phyloP scores from a whole-genome alignment of 2,329 filamentous ascomycete species.

The Rhexocercosporidium sp. region DNA sequence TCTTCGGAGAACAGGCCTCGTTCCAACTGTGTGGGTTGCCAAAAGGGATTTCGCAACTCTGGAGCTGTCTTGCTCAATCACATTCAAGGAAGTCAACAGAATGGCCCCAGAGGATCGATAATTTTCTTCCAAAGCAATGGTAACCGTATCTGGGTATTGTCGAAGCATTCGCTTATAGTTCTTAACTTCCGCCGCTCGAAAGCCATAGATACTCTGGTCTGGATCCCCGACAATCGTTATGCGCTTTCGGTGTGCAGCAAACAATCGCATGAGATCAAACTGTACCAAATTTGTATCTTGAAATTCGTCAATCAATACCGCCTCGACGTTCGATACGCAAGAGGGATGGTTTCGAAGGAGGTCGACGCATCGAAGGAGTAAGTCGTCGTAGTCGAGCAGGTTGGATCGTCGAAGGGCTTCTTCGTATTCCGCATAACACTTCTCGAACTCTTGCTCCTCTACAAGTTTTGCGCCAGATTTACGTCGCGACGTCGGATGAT shows the following conservation, averaged over 20 bases:
- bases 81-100: constrained; percentile 75
- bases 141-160: constrained; percentile 78
- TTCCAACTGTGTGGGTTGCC: constrained; percentile 80
- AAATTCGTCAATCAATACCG: constrained; percentile 95
- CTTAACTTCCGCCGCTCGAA: constrained; percentile 88
- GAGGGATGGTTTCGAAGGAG: constrained; percentile 74
- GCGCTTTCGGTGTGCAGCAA: constrained; percentile 73
- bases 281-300: constrained; percentile 97
- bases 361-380: constrained; percentile 82
- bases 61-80: constrained; percentile 88
- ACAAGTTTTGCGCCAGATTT: constrained; percentile 42
- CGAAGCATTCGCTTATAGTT: constrained; percentile 81
- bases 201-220: constrained; percentile 97
- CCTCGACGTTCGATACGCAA: constrained; percentile 88
- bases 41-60: constrained; percentile 81
- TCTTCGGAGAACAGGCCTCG: constrained; percentile 79
- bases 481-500: constrained; percentile 48
- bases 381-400: constrained; percentile 91
- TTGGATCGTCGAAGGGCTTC: constrained; percentile 75
- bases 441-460: constrained; percentile 69
- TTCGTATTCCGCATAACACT: constrained; percentile 81
- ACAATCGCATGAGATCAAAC: constrained; percentile 89
- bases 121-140: constrained; percentile 89
- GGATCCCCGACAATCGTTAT: constrained; percentile 97
- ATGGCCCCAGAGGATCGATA: constrained; percentile 92